phyloP scores from a whole-genome alignment of 2,329 filamentous ascomycete species.

The Cercospora sp. region DNA sequence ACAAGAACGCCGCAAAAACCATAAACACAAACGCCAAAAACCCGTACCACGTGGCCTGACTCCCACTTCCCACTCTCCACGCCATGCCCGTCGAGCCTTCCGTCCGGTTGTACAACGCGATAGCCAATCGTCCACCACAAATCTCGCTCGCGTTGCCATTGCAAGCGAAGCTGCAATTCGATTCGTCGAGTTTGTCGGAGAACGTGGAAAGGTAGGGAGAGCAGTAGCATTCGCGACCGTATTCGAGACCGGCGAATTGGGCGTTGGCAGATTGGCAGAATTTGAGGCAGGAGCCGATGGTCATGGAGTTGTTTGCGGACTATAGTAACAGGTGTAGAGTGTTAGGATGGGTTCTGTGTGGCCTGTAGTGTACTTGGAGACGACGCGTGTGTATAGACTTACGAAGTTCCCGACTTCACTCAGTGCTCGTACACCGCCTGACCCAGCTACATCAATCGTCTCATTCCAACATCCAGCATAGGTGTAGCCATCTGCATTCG shows the following conservation, averaged over 20 bases:
- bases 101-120: conserved; percentile 38
- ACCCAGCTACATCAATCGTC: conserved; percentile 45
- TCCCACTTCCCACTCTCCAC: conserved; percentile 19
- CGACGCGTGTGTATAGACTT: conserved; percentile 11
- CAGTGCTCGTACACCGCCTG: conserved; percentile 51
- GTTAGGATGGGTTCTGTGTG: not conserved
- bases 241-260: conserved; percentile 58
- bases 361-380: too few relatives aligned
- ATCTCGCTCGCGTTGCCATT: conserved; percentile 54
- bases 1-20: conserved; percentile 14
- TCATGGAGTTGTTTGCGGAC: conserved; percentile 50
- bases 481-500: conserved; percentile 42
- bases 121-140: conserved; percentile 55
- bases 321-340: not conserved
- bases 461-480: conserved; percentile 64
- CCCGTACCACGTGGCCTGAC: conserved; percentile 24
- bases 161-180: conserved; percentile 55
- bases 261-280: conserved; percentile 49
- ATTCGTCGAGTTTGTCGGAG: conserved; percentile 51
- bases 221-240: conserved; percentile 63
- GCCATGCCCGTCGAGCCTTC: conserved; percentile 23
- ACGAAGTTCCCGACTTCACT: conserved; percentile 46
- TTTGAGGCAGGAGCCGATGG: conserved; percentile 53
- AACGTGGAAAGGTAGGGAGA: conserved; percentile 52
- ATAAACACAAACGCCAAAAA: conserved; percentile 23